Percentiles rank a stretch among this genome's conserved stretches.
Conservation (phyloP, 2,329 filamentous ascomycete species). For the Niveomyces coronatus region DNA sequence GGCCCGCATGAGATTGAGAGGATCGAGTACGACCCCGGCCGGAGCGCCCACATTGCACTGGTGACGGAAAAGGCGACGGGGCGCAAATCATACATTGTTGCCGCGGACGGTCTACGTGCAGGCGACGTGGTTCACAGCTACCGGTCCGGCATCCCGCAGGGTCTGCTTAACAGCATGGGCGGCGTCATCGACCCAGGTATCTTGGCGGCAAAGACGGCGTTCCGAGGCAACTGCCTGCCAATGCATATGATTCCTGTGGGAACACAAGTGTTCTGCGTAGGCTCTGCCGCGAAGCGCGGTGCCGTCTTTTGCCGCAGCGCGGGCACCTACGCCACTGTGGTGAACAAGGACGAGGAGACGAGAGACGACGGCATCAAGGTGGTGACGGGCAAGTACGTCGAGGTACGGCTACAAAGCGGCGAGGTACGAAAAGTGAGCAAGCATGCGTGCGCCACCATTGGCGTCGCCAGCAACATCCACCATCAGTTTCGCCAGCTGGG, state of each 20-base stretch:
- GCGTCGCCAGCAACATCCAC: slow-evolving; percentile 86
- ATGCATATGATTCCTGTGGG: slow-evolving; percentile 93
- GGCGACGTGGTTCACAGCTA: slow-evolving; percentile 92
- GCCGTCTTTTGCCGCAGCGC: slow-evolving; percentile 93
- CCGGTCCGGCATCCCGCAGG: slow-evolving; percentile 75
- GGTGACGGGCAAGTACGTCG: slow-evolving; percentile 67
- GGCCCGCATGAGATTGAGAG: slow-evolving; percentile 84
- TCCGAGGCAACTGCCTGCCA: slow-evolving; percentile 88
- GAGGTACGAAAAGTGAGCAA: slow-evolving; percentile 84
- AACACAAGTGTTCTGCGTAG: slow-evolving; percentile 86
- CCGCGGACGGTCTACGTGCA: slow-evolving; percentile 85
- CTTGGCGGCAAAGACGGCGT: slow-evolving; percentile 85
- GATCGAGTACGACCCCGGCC: slow-evolving; percentile 91
- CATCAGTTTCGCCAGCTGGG: slow-evolving; percentile 85
- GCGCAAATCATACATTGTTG: slow-evolving; percentile 81
- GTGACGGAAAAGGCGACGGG: slow-evolving; percentile 64
- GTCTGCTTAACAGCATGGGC: slow-evolving; percentile 85
- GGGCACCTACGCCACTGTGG: slow-evolving; percentile 79
- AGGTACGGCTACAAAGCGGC: slow-evolving; percentile 80
- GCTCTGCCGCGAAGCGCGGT: slow-evolving; percentile 59
- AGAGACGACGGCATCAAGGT: slow-evolving; percentile 47
- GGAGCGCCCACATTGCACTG: slow-evolving; percentile 87
- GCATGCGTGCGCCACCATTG: slow-evolving; percentile 89
- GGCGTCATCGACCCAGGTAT: slow-evolving; percentile 91
- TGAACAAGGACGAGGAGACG: slow-evolving; percentile 77